Conservation (phyloP, 225 moss, liverwort and hornwort species). For the Climacium dendroides region DNA sequence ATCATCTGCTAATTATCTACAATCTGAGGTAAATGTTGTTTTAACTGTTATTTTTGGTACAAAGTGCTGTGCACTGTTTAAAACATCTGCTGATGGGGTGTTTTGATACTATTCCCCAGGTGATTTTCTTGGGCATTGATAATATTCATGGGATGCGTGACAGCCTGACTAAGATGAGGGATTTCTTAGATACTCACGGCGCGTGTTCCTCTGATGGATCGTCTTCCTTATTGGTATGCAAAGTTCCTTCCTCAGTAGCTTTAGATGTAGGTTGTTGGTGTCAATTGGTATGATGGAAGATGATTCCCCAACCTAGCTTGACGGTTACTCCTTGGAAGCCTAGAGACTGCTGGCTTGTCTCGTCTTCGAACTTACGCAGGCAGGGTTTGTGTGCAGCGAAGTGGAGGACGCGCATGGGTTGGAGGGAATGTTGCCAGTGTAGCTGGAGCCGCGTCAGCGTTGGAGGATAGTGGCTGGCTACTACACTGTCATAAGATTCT, state of each 20-base stretch:
- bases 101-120: constrained; percentile 33
- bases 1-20: constrained; percentile 83
- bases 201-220: constrained; percentile 95
- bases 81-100: background rate
- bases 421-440: constrained; percentile 76
- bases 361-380: background rate
- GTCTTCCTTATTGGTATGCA: constrained; percentile 78
- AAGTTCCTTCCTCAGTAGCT: background rate
- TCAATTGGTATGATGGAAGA: background rate
- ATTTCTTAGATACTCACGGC: constrained; percentile 87
- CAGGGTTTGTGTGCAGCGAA: constrained; percentile 50
- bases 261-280: background rate
- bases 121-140: constrained; percentile 93
- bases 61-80: background rate
- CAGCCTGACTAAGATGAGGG: constrained; percentile 70
- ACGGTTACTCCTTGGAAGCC: background rate
- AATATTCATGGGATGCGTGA: constrained; percentile 98
- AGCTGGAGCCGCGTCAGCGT: constrained; percentile 86
- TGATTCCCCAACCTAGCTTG: background rate
- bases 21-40: constrained; percentile 55
- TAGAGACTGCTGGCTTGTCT: background rate
- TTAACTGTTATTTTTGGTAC: background rate
- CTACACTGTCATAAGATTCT: constrained; percentile 48
- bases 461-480: constrained; percentile 72
- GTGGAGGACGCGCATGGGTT: constrained; percentile 93